Percentiles rank a stretch among this genome's conserved stretches.
Evolutionary conservation across 2,329 filamentous ascomycete genomes (phyloP).

Genomic region (Claviceps monticola): DNA sequence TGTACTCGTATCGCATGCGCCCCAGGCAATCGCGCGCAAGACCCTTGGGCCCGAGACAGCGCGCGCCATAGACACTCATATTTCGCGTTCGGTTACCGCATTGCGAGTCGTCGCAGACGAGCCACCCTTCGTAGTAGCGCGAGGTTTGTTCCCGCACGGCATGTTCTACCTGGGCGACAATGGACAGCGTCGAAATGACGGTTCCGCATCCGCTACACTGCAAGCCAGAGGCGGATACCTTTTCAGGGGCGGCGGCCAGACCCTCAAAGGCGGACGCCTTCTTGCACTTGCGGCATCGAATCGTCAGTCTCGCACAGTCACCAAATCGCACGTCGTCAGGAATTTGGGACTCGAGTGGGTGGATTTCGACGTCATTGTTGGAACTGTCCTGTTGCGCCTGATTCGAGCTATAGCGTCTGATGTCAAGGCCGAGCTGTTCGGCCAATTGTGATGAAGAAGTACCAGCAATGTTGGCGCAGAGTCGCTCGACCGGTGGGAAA

Average conservation of each 20-base stretch:
- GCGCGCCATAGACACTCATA: constrained; percentile 82
- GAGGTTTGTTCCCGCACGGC: constrained; percentile 67
- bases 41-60: constrained; percentile 77
- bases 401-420: constrained; percentile 58
- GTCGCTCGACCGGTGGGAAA: constrained; percentile 90
- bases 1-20: constrained; percentile 75
- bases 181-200: constrained; percentile 52
- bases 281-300: constrained; percentile 76
- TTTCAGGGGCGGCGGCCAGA: constrained; percentile 41
- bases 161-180: constrained; percentile 77
- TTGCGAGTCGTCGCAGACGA: constrained; percentile 77
- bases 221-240: constrained; percentile 61
- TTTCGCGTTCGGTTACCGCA: constrained; percentile 81
- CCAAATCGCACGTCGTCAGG: constrained; percentile 83
- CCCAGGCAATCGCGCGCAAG: constrained; percentile 75
- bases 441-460: constrained; percentile 84
- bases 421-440: constrained; percentile 85
- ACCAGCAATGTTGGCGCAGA: constrained; percentile 88
- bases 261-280: constrained; percentile 62
- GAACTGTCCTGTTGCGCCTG: constrained; percentile 33
- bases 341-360: constrained; percentile 87
- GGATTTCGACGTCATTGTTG: constrained; percentile 56
- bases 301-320: constrained; percentile 58
- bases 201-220: constrained; percentile 57
- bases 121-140: constrained; percentile 84